phyloP scores from a whole-genome alignment of 108 stramenopile genomes.

The Chaetoceros tenuissimus region DNA sequence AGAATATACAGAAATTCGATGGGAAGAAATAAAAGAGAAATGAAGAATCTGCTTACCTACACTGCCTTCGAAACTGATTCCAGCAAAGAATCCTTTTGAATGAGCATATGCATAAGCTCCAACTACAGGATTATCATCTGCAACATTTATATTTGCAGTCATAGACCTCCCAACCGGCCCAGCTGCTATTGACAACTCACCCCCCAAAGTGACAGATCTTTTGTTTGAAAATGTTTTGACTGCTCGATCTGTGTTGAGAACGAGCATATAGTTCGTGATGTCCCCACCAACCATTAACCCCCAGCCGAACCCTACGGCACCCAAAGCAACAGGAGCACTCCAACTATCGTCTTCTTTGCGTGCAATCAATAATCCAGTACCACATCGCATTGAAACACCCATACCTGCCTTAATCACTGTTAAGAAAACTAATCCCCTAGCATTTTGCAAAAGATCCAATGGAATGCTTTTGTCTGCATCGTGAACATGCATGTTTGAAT shows the following conservation, averaged over 20 bases:
- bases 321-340: conserved; percentile 61
- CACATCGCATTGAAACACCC: conserved; percentile 55
- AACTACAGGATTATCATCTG: conserved; percentile 51
- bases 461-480: conserved; percentile 52
- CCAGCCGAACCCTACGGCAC: conserved; percentile 66
- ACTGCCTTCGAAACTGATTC: conserved; percentile 71
- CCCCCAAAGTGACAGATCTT: conserved; percentile 72
- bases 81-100: conserved; percentile 78
- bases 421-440: conserved; percentile 67
- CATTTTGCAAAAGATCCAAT: conserved; percentile 52
- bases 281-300: conserved; percentile 70
- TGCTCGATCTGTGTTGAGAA: conserved; percentile 65
- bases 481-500: conserved; percentile 1
- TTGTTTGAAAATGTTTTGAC: conserved; percentile 54
- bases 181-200: conserved; percentile 73
- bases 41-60: conserved; percentile 41
- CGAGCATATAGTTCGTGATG: conserved; percentile 72
- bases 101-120: conserved; percentile 79
- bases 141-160: conserved; percentile 40
- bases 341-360: conserved; percentile 35
- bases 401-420: conserved; percentile 76
- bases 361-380: conserved; percentile 65
- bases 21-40: too few relatives aligned
- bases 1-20: too few relatives aligned
- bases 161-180: conserved; percentile 70